Percentiles rank a stretch among this genome's conserved stretches.
These are phyloP conservation scores for Sugiyamaella qingdaonensis DNA, from an alignment of 805 yeast genomes.

Conservation along the genomic window DNA sequence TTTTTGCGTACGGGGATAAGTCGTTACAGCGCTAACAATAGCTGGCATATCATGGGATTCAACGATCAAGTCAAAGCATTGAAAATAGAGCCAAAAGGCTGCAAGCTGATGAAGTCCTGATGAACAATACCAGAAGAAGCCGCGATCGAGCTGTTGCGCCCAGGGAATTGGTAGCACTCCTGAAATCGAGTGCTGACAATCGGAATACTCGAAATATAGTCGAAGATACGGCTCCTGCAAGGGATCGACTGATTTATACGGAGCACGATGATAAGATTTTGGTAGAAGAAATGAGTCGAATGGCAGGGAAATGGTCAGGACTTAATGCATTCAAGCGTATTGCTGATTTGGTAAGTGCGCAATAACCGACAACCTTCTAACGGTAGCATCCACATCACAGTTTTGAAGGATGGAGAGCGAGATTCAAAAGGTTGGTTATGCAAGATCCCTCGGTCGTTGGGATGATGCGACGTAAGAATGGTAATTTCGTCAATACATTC, in stretches of 20 bases:
- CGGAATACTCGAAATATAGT: no score
- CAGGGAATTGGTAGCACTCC: no score
- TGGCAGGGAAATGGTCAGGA: neutral
- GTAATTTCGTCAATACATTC: no score
- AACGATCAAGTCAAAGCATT: neutral
- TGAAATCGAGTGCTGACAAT: no score
- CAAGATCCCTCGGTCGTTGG: neutral
- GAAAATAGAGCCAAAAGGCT: neutral
- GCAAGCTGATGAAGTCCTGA: neutral
- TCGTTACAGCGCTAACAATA: neutral
- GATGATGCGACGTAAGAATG: neutral
- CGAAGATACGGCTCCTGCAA: neutral
- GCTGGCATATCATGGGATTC: neutral
- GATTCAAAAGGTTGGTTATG: neutral
- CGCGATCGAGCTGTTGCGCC: neutral
- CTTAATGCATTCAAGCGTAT: neutral
- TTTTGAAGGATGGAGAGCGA: neutral
- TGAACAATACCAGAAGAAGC: neutral
- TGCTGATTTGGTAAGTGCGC: neutral
- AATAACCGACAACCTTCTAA: neutral
- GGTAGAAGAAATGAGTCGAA: neutral
- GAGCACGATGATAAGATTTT: neutral
- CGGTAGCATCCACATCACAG: neutral
- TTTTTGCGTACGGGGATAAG: neutral
- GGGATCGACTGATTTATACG: neutral